Evolutionary conservation across 495 filamentous ascomycete species (phyloP).

Genomic region (Lichenothelia convexa): DNA sequence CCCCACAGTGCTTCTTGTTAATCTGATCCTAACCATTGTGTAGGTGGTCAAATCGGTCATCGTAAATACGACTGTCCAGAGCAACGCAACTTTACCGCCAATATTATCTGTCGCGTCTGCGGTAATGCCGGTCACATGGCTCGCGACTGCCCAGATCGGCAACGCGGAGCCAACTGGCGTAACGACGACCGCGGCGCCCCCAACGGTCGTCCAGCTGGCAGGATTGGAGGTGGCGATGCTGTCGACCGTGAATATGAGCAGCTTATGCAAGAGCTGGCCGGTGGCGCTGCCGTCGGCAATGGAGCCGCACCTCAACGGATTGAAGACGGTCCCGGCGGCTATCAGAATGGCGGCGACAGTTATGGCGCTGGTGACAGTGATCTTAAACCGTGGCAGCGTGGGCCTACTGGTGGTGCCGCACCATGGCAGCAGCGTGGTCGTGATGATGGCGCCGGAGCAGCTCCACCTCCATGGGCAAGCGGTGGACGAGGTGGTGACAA

Average conservation of each 20-base stretch:
- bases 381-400: constrained; percentile 79
- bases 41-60: constrained; percentile 95
- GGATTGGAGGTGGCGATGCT: constrained; percentile 61
- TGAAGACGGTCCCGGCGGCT: constrained; percentile 60
- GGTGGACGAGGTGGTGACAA: constrained; percentile 6
- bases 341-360: constrained; percentile 22
- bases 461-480: constrained; percentile 11
- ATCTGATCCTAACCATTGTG: too few relatives aligned
- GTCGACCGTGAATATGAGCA: constrained; percentile 91
- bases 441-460: constrained; percentile 11
- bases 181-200: constrained; percentile 37
- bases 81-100: constrained; percentile 92
- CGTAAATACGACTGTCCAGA: constrained; percentile 98
- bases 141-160: constrained; percentile 81
- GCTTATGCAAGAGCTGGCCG: constrained; percentile 95
- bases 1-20: too few relatives aligned
- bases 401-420: constrained; percentile 71
- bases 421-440: constrained; percentile 39
- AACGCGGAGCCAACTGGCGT: constrained; percentile 79
- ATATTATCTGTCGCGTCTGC: constrained; percentile 97
- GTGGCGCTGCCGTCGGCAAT: constrained; percentile 42
- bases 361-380: constrained; percentile 32
- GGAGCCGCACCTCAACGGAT: constrained; percentile 60
- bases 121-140: constrained; percentile 90
- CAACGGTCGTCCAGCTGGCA: constrained; percentile 21